Conservation (phyloP, 306 rosid genomes). For the Trifolium pratense region DNA sequence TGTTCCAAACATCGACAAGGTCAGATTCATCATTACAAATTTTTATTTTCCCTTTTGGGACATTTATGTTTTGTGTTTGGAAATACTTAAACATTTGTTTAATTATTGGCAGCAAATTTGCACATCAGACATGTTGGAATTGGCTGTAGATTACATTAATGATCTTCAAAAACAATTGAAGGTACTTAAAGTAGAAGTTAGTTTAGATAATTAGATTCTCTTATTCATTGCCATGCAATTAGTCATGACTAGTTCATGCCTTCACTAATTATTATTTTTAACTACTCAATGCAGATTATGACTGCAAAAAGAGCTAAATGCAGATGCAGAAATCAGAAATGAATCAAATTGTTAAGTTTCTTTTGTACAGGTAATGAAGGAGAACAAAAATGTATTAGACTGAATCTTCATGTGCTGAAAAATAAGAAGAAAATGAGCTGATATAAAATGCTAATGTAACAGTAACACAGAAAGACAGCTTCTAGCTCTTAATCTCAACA, state of each 20-base stretch:
- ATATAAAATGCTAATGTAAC: not conserved
- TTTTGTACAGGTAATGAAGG: conserved; percentile 44
- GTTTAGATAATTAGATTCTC: not conserved
- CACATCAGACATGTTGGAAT: conserved; percentile 95
- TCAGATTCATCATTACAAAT: conserved; percentile 21
- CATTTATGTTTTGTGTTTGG: not conserved
- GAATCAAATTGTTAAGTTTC: conserved; percentile 56
- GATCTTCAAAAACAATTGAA: conserved; percentile 89
- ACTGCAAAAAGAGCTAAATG: conserved; percentile 72
- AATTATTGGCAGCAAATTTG: conserved; percentile 77
- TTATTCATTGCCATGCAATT: conserved; percentile 2
- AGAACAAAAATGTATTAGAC: not conserved
- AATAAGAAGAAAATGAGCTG: conserved; percentile 32
- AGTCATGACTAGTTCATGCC: not conserved
- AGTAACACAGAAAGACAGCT: not conserved
- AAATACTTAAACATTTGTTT: conserved; percentile 24
- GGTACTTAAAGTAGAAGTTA: conserved; percentile 50
- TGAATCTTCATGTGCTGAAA: not conserved
- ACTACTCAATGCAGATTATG: conserved; percentile 58
- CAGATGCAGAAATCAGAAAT: conserved; percentile 63
- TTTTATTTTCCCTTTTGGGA: not conserved
- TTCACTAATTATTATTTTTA: conserved; percentile 7
- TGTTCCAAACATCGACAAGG: conserved; percentile 98
- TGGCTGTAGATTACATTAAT: conserved; percentile 87
- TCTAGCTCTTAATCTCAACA: conserved; percentile 5